phyloP scores from a whole-genome alignment of 75 land plant species.

The Sequoiadendron giganteum region DNA sequence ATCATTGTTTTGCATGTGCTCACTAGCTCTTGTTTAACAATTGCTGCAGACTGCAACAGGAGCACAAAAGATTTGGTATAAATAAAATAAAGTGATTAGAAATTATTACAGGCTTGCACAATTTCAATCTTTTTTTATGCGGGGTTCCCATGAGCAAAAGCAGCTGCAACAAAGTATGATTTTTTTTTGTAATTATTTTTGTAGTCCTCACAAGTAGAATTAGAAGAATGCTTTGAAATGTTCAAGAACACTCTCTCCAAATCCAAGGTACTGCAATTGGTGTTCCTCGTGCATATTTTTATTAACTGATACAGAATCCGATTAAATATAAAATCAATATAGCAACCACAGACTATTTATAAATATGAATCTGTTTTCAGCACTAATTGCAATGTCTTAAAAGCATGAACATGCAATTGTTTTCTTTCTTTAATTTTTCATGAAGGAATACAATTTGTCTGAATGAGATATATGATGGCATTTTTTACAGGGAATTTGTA shows the following conservation, averaged over 20 bases:
- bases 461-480: not conserved
- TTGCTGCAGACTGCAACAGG: not conserved
- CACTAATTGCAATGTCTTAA: not conserved
- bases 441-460: not conserved
- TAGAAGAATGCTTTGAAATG: not conserved
- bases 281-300: not conserved
- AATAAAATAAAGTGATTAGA: not conserved
- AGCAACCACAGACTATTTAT: not conserved
- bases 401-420: not conserved
- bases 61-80: not conserved
- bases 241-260: not conserved
- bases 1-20: not conserved
- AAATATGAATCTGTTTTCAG: not conserved
- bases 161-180: not conserved
- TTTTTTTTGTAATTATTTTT: not conserved
- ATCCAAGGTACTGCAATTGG: not conserved
- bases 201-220: not conserved
- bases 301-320: not conserved
- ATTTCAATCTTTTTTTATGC: not conserved
- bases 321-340: not conserved
- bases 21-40: not conserved
- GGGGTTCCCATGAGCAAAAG: not conserved
- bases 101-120: not conserved
- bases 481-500: constrained; percentile 78
- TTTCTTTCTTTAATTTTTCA: not conserved